Evolutionary conservation across 176 grass and related monocot species (phyloP), one percentile per base, ranked within the genome.

Genomic region (Musa beccarii): DNA sequence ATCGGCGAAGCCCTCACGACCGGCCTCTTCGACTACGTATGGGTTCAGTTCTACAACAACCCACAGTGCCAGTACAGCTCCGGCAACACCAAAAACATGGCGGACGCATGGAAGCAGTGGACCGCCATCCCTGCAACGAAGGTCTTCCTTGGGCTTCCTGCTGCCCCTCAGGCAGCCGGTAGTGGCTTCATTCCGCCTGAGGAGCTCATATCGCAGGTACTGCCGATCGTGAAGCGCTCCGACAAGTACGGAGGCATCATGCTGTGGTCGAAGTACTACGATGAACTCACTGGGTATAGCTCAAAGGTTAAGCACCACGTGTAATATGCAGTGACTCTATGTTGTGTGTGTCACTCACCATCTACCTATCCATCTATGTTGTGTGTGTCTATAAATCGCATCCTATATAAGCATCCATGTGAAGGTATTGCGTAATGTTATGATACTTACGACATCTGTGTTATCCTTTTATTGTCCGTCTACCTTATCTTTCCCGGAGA

Each of bases 201-300:
- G 21, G 81, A 80, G 49, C 76, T 92, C 54, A 43, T 79, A 0
- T 55, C 69, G 11, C 2, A 82, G 28, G 86, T 92, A 72, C 86
- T 92, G 8, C 86, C 86, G 1, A 77, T 75, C 62, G 77, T 92
- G 7, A 86, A 72, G 84, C 68, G 79, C 10, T 84, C 89, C 0
- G n/a, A 59, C 16, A 92, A 92, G 79, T 92, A 89, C n/a, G 86
- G 89, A 5, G 89, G 89, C 6, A 92, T 92, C 75, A 89, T 92
- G 89, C 63, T 92, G 24, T 92, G 89, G 89, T 89, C 89, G 0
- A 86, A 87, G 73, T 92, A 62, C 79, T 89, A 82, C 70, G 89
- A 92, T 68, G 81, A 74, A 49, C 86, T 84, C 67, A 89, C 84
- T 0, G 84, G 79, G 54, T 92, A 86, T 73, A 92, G 79, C 77